These are phyloP conservation scores for Leptographium galeiforme DNA, from an alignment of 2,329 filamentous ascomycete genomes.

Conservation along the genomic window DNA sequence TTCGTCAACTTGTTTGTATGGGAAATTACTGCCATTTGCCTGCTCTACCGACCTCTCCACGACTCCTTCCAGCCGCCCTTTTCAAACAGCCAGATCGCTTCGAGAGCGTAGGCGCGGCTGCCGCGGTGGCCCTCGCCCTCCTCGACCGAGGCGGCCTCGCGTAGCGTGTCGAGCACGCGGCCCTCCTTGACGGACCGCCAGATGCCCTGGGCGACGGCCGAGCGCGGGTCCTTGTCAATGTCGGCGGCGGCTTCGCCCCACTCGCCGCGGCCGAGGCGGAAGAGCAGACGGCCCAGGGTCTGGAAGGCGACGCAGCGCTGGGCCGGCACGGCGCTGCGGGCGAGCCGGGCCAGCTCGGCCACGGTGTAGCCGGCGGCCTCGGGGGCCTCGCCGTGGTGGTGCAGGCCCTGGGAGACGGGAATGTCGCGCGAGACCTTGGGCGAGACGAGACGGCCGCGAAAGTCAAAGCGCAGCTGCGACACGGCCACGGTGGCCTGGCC, in stretches of 20 bases:
- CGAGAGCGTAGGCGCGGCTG: slow-evolving; percentile 70
- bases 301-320: slow-evolving; percentile 89
- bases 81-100: slow-evolving; percentile 75
- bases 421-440: slow-evolving; percentile 62
- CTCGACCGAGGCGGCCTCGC: slow-evolving; percentile 57
- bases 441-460: slow-evolving; percentile 66
- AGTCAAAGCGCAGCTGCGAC: slow-evolving; percentile 76
- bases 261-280: slow-evolving; percentile 61
- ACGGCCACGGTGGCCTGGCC: slow-evolving; percentile 57
- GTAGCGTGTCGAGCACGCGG: slow-evolving; percentile 60
- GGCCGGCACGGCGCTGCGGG: slow-evolving; percentile 67
- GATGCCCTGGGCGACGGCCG: slow-evolving; percentile 57
- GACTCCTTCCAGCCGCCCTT: slow-evolving; percentile 58
- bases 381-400: slow-evolving; percentile 86
- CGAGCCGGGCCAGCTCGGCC: slow-evolving; percentile 67
- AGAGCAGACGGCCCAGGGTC: slow-evolving; percentile 74
- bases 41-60: slow-evolving; percentile 30
- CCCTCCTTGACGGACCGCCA: slow-evolving; percentile 71
- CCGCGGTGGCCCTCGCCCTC: slow-evolving; percentile 60
- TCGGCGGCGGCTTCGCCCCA: slow-evolving; percentile 43
- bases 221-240: slow-evolving; percentile 5
- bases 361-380: slow-evolving; percentile 93
- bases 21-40: no score
- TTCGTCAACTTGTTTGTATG: no score
- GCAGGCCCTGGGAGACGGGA: slow-evolving; percentile 65